These are phyloP conservation scores for Microdochium paspali DNA, from an alignment of 2,329 filamentous ascomycete species.

Conservation along the genomic window DNA sequence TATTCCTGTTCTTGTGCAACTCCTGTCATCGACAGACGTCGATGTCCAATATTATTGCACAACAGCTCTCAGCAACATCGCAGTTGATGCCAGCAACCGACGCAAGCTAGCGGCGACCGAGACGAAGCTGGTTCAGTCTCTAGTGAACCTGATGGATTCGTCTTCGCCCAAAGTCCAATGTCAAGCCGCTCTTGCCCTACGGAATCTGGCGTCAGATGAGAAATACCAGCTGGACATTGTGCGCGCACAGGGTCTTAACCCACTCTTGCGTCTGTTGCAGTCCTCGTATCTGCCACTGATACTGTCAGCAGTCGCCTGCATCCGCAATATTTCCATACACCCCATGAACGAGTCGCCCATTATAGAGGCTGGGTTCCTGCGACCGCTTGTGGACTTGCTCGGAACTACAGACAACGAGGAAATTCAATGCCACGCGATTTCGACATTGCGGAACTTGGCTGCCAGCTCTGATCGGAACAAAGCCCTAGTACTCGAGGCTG, in stretches of 20 bases:
- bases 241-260: slow-evolving; percentile 72
- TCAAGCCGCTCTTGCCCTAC: slow-evolving; percentile 85
- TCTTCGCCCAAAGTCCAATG: slow-evolving; percentile 97
- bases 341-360: slow-evolving; percentile 97
- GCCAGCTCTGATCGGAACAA: slow-evolving; percentile 98
- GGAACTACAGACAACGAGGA: slow-evolving; percentile 97
- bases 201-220: slow-evolving; percentile 94
- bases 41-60: slow-evolving; percentile 99
- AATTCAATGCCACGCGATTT: slow-evolving; percentile 98
- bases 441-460: slow-evolving; percentile 87
- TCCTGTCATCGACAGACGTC: slow-evolving; percentile 85
- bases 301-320: slow-evolving; percentile 92
- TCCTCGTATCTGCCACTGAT: slow-evolving; percentile 94
- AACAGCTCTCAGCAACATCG: slow-evolving; percentile 96
- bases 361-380: slow-evolving; percentile 93
- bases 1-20: slow-evolving; percentile 93
- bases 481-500: slow-evolving; percentile 90
- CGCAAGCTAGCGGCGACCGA: slow-evolving; percentile 88
- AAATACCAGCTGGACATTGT: slow-evolving; percentile 99
- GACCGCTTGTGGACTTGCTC: slow-evolving; percentile 84
- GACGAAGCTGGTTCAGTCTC: slow-evolving; percentile 80
- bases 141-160: slow-evolving; percentile 95
- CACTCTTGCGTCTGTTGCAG: slow-evolving; percentile 81
- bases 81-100: slow-evolving; percentile 84
- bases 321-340: slow-evolving; percentile 98